Evolutionary conservation across 2,329 filamentous ascomycete species (phyloP), one percentile per base, ranked within the genome.

Genomic region (Aspergillus clavatus): DNA sequence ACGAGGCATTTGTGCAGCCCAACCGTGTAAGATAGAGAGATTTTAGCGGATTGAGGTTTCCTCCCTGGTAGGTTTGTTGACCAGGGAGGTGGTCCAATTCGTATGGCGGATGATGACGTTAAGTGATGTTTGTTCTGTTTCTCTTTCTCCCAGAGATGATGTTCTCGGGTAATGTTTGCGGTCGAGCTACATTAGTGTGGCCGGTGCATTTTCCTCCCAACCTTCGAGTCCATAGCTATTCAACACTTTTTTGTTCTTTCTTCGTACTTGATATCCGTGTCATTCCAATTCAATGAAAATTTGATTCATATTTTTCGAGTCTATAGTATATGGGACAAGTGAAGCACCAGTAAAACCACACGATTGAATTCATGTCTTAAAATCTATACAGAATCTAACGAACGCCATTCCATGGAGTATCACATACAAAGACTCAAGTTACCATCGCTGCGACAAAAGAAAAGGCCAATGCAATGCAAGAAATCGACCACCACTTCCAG

Each of bases 341-440:
- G n/a, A n/a, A n/a, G n/a, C n/a, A n/a, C n/a, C n/a, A n/a, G n/a
- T n/a, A n/a, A n/a, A n/a, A n/a, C n/a, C n/a, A n/a, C n/a, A n/a
- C n/a, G n/a, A n/a, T n/a, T n/a, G n/a, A n/a, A n/a, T n/a, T n/a
- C n/a, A n/a, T n/a, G n/a, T n/a, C n/a, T n/a, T n/a, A n/a, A n/a
- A n/a, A n/a, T n/a, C n/a, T n/a, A n/a, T n/a, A n/a, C n/a, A n/a
- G n/a, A n/a, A n/a, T n/a, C n/a, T n/a, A n/a, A n/a, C n/a, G n/a
- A 24, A 41, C 27, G 27, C 23, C 26, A 29, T 42, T 35, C n/a
- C 21, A 31, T n/a, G 5, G n/a, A 26, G 19, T 11, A 33, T 27
- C 39, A 28, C 26, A 42, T n/a, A 19, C 24, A 37, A 31, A 16
- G 16, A 43, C 26, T 41, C 26, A 46, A 5, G 23, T 8, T 8